A percentile compares a stretch with the other conserved stretches of the same genome.
Conservation (phyloP, 2,329 filamentous ascomycete species). For the Botrytis paeoniae region DNA sequence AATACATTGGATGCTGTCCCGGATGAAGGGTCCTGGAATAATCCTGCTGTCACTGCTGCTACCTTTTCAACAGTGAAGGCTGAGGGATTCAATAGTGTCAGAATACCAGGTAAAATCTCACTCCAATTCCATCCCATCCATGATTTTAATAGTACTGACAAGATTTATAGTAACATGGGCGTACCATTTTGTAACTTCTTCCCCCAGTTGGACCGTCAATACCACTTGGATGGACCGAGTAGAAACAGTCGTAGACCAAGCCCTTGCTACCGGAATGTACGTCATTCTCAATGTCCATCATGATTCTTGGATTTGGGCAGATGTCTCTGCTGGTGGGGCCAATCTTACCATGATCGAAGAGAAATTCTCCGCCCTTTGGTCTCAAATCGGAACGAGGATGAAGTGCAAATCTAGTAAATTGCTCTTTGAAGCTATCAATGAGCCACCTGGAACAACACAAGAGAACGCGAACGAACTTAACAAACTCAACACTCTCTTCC, state of each 20-base stretch:
- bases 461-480: conserved; percentile 51
- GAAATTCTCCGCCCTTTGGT: conserved; percentile 54
- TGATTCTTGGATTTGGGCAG: conserved; percentile 58
- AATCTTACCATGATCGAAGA: conserved; percentile 54
- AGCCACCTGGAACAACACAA: conserved; percentile 52
- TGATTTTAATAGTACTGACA: background rate
- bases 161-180: conserved; percentile 51
- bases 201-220: conserved; percentile 54
- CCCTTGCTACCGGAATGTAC: conserved; percentile 49
- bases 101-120: conserved; percentile 46
- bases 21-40: conserved; percentile 58
- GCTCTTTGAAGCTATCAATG: conserved; percentile 59
- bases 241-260: conserved; percentile 55
- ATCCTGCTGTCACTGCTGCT: conserved; percentile 47
- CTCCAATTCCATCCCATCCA: background rate
- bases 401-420: conserved; percentile 53
- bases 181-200: conserved; percentile 51
- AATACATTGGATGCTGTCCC: conserved; percentile 57
- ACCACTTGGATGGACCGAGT: conserved; percentile 55
- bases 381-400: conserved; percentile 53
- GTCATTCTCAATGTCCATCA: conserved; percentile 59
- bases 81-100: conserved; percentile 55
- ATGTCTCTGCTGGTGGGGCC: conserved; percentile 45
- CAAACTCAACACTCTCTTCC: conserved; percentile 55
- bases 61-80: conserved; percentile 53